Percentiles rank a stretch among this genome's conserved stretches.
Conservation (phyloP, 1,139 yeast species). For the Insectozyma bohioensis region DNA sequence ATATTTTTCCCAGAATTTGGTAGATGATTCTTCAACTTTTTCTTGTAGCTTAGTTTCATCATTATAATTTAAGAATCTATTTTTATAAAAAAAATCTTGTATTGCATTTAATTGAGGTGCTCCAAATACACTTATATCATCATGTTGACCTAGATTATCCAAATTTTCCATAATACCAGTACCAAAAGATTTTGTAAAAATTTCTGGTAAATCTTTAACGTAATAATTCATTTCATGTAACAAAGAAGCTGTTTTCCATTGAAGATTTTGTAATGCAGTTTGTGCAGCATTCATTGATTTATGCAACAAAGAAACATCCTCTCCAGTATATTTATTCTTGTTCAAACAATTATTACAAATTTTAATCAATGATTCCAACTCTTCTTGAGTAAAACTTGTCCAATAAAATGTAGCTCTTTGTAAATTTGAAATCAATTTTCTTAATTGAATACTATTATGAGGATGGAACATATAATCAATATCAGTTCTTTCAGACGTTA, state of each 20-base stretch:
- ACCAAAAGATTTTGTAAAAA: conserved; percentile 41
- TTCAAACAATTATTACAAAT: conserved; percentile 49
- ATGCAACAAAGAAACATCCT: conserved; percentile 40
- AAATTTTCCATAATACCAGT: conserved; percentile 33
- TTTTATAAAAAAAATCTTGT: conserved; percentile 55
- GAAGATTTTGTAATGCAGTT: conserved; percentile 47
- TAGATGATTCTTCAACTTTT: conserved; percentile 32
- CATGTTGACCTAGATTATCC: conserved; percentile 16
- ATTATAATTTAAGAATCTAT: conserved; percentile 40
- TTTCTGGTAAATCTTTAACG: conserved; percentile 42
- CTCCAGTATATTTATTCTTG: conserved; percentile 32
- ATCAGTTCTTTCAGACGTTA: conserved; percentile 66
- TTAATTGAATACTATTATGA: conserved; percentile 50
- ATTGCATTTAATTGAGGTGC: conserved; percentile 57
- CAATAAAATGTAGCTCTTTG: conserved; percentile 71
- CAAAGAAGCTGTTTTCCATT: conserved; percentile 57
- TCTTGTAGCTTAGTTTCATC: conserved; percentile 24
- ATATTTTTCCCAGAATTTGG: conserved; percentile 51
- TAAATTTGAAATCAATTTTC: conserved; percentile 57
- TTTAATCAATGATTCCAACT: conserved; percentile 49
- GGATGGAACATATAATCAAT: conserved; percentile 72
- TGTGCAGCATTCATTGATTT: conserved; percentile 45
- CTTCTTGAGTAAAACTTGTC: conserved; percentile 66
- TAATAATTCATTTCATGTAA: conserved; percentile 66
- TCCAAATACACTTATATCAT: conserved; percentile 48